Conservation (phyloP, 306 rosid genomes). For the Sechiopsis laciniata region DNA sequence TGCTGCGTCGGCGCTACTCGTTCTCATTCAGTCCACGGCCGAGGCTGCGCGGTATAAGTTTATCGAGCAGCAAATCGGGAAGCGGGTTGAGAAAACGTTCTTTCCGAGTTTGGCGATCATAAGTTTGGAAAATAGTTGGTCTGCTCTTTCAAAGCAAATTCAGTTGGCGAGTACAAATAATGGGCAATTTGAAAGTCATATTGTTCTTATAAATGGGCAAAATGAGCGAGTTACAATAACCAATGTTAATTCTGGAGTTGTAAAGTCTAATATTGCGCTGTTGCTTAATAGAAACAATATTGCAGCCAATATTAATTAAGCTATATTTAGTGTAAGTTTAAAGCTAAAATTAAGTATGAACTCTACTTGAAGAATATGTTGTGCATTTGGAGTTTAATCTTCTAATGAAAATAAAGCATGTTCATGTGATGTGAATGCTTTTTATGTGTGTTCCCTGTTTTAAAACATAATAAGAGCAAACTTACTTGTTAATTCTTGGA, state of each 20-base stretch:
- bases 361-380: no score
- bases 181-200: no score
- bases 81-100: no score
- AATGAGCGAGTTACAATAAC: no score
- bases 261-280: neutral
- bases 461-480: neutral
- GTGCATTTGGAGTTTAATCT: neutral
- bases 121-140: no score
- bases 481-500: no score
- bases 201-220: no score
- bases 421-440: neutral
- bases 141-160: no score
- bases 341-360: no score
- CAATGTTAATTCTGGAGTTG: neutral
- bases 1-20: neutral
- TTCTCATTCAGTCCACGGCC: neutral
- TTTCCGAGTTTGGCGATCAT: no score
- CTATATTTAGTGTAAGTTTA: no score
- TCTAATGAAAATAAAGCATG: neutral
- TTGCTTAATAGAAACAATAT: neutral
- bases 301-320: neutral
- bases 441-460: neutral
- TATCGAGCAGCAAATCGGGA: neutral
- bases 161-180: no score
- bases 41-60: neutral